A percentile compares a stretch with the other conserved stretches of the same genome.
Evolutionary conservation across 176 grass and related monocot species (phyloP).

Genomic region (sorghum (Sorghum bicolor)): DNA sequence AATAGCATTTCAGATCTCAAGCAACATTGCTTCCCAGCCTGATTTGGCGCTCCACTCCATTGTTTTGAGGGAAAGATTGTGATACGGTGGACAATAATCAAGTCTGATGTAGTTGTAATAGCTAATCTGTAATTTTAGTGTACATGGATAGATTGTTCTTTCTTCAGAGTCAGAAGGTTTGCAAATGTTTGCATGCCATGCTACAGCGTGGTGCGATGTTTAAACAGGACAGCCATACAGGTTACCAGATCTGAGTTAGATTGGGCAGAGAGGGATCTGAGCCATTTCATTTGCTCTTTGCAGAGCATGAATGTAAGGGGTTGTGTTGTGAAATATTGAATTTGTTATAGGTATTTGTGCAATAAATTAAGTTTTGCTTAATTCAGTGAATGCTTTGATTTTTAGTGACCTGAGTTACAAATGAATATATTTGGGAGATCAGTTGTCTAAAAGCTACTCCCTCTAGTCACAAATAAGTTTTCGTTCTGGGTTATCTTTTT

Average conservation of each 20-base stretch:
- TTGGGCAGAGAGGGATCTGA: neutral
- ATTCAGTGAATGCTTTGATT: neutral
- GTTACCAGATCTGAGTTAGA: constrained; percentile 27
- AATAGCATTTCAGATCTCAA: neutral
- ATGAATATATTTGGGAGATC: neutral
- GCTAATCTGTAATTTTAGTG: constrained; percentile 48
- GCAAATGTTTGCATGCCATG: constrained; percentile 29
- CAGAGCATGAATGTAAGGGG: constrained; percentile 25
- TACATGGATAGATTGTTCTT: constrained; percentile 49
- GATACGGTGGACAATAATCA: neutral
- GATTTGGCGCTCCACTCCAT: neutral
- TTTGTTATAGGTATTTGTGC: constrained; percentile 20
- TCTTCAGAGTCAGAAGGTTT: constrained; percentile 19
- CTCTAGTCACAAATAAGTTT: neutral
- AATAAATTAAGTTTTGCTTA: constrained; percentile 37
- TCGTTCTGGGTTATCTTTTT: neutral
- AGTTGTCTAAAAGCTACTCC: neutral
- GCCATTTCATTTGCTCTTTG: constrained; percentile 27
- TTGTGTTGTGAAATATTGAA: constrained; percentile 26
- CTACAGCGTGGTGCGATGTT: neutral
- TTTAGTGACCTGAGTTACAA: neutral
- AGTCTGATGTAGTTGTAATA: constrained; percentile 1
- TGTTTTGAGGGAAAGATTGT: neutral
- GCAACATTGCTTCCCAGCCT: neutral
- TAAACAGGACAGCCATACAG: constrained; percentile 29